Percentiles rank a stretch among this genome's conserved stretches.
Conservation (phyloP, 179 eudicot species). For the Spinacia oleracea region DNA sequence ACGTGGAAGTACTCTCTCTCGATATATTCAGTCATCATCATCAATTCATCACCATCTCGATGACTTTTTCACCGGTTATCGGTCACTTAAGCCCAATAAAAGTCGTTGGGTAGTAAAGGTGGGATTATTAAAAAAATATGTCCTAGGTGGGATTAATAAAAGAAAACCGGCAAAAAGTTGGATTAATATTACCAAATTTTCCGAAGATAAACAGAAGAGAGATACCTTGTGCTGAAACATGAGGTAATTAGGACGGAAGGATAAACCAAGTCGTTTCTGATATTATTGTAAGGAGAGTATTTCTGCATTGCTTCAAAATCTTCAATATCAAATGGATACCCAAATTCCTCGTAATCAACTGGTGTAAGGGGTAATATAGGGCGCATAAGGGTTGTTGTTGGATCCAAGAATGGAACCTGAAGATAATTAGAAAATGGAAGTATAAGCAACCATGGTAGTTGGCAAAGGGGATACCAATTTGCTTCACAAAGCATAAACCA, state of each 20-base stretch:
- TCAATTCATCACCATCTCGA: too few species aligned
- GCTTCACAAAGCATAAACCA: not conserved
- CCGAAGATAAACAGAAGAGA: too few species aligned
- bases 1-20: too few species aligned
- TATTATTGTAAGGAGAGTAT: slow-evolving; percentile 85
- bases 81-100: too few species aligned
- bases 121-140: too few species aligned
- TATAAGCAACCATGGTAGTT: not conserved
- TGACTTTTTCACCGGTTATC: too few species aligned
- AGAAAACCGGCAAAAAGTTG: too few species aligned
- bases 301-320: slow-evolving; percentile 77
- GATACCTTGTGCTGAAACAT: slow-evolving; percentile 79
- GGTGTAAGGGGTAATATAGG: slow-evolving; percentile 84
- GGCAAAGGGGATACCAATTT: not conserved
- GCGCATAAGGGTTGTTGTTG: slow-evolving; percentile 67
- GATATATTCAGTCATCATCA: too few species aligned
- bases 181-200: too few species aligned
- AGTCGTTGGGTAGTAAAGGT: too few species aligned
- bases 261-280: slow-evolving; percentile 62
- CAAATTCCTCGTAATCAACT: slow-evolving; percentile 88
- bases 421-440: not conserved
- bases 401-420: slow-evolving; percentile 95
- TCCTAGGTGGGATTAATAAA: too few species aligned
- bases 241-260: slow-evolving; percentile 85
- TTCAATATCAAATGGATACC: slow-evolving; percentile 73